A percentile compares a stretch with the other conserved stretches of the same genome.
Evolutionary conservation across 441 rosid species (phyloP).

Genomic region (Erysimum cheiri): DNA sequence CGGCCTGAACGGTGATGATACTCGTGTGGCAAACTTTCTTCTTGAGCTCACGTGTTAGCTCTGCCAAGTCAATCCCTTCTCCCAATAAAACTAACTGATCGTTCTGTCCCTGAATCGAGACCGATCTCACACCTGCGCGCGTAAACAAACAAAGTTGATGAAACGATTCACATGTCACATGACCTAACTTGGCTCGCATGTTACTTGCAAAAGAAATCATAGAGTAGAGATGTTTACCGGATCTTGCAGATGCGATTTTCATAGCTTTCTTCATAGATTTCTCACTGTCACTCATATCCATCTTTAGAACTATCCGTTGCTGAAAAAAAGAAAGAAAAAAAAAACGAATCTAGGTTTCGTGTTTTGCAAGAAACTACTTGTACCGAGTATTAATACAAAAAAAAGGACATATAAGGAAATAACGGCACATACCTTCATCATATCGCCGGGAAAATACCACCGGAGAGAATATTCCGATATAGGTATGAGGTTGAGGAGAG

Average conservation of each 20-base stretch:
- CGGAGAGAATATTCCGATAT: constrained; percentile 27
- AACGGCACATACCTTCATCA: constrained; percentile 16
- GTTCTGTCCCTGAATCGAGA: constrained; percentile 40
- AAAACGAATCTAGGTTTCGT: background rate
- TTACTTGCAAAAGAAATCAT: background rate
- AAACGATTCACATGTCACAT: constrained; percentile 14
- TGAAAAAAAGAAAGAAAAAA: background rate
- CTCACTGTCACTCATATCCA: constrained; percentile 35
- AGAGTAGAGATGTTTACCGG: constrained; percentile 21
- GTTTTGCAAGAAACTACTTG: constrained; percentile 8
- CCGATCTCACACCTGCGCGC: constrained; percentile 41
- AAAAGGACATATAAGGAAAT: background rate
- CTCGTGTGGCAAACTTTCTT: constrained; percentile 37
- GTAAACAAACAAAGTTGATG: background rate
- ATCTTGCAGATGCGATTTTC: constrained; percentile 33
- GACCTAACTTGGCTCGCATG: constrained; percentile 36
- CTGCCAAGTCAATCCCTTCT: constrained; percentile 38
- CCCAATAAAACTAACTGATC: constrained; percentile 41
- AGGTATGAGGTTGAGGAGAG: background rate
- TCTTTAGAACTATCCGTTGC: constrained; percentile 45
- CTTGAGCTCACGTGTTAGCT: constrained; percentile 33
- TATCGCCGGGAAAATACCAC: constrained; percentile 7
- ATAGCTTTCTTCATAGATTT: constrained; percentile 43
- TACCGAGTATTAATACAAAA: background rate
- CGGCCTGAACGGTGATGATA: constrained; percentile 39